Evolutionary conservation across 2,329 filamentous ascomycete species (phyloP).

Genomic region (Exserohilum turcica): DNA sequence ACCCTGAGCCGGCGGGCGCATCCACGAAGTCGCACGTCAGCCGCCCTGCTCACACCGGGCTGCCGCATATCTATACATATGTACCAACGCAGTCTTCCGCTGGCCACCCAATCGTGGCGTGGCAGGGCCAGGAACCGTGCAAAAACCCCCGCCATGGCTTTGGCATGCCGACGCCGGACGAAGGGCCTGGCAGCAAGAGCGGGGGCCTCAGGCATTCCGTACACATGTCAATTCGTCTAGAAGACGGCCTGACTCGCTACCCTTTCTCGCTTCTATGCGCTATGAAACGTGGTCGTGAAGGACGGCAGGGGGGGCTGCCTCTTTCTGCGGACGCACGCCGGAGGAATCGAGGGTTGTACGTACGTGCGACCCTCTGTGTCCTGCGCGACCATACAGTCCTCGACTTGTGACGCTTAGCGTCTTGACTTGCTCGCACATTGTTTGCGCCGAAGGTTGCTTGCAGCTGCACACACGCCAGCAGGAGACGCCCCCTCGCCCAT

Average conservation of each 20-base stretch:
- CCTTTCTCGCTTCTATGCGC: slow-evolving; percentile 16
- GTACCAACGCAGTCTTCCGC: slow-evolving; percentile 3
- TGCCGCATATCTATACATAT: slow-evolving; percentile 1
- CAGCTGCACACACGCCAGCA: slow-evolving; percentile 4
- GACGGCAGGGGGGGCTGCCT: slow-evolving; percentile 19
- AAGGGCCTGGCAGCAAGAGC: slow-evolving; percentile 15
- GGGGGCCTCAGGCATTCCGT: slow-evolving; percentile 17
- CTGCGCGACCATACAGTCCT: slow-evolving; percentile 15
- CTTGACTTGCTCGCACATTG: neutral
- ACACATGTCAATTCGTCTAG: slow-evolving; percentile 24
- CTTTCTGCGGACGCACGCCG: slow-evolving; percentile 20
- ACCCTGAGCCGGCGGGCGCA: slow-evolving; percentile 7
- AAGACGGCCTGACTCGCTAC: slow-evolving; percentile 31
- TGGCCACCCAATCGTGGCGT: neutral
- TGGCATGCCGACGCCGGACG: slow-evolving; percentile 1
- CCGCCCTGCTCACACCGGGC: neutral
- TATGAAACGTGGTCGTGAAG: slow-evolving; percentile 22
- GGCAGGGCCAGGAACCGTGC: slow-evolving; percentile 1
- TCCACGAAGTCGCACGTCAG: slow-evolving; percentile 7
- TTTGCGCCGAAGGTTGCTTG: slow-evolving; percentile 4
- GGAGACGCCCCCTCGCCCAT: neutral
- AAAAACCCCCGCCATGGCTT: slow-evolving; percentile 9
- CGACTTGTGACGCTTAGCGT: slow-evolving; percentile 14
- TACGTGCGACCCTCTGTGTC: slow-evolving; percentile 14
- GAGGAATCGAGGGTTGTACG: slow-evolving; percentile 20